A percentile compares a stretch with the other conserved stretches of the same genome.
Evolutionary conservation across 1,284 basidiomycete genomes (phyloP).

Genomic region (Boletus austroedulis): DNA sequence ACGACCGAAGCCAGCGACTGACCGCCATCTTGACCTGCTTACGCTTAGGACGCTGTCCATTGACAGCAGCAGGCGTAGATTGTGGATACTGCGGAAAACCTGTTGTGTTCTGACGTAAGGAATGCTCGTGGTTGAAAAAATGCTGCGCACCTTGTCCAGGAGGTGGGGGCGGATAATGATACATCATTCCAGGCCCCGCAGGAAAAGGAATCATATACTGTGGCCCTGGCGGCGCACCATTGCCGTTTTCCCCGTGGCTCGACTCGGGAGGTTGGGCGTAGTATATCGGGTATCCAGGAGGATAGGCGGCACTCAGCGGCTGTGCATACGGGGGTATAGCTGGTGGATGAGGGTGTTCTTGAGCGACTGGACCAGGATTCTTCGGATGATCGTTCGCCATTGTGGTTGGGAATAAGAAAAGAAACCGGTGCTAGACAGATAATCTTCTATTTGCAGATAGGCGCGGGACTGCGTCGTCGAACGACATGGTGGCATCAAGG

Average conservation of each 20-base stretch:
- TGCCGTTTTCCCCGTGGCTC: constrained; percentile 43
- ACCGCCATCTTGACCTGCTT: constrained; percentile 89
- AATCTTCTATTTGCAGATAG: constrained; percentile 33
- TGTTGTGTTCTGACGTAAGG: constrained; percentile 34
- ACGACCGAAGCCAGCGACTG: constrained; percentile 28
- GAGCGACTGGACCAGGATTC: constrained; percentile 32
- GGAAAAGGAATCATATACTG: constrained; percentile 53
- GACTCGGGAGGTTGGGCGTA: constrained; percentile 33
- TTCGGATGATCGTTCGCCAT: constrained; percentile 36
- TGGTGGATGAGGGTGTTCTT: constrained; percentile 32
- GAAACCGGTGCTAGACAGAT: constrained; percentile 26
- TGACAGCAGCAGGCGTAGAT: constrained; percentile 25
- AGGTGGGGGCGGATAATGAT: constrained; percentile 50
- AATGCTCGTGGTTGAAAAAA: constrained; percentile 4
- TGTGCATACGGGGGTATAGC: constrained; percentile 32
- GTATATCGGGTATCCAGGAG: constrained; percentile 36
- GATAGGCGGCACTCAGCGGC: constrained; percentile 31
- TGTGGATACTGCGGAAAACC: constrained; percentile 34
- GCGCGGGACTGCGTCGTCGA: constrained; percentile 19
- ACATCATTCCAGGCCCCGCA: constrained; percentile 60
- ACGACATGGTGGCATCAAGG: constrained; percentile 20
- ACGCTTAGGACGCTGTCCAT: constrained; percentile 55
- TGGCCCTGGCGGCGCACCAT: constrained; percentile 44
- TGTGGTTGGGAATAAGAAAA: constrained; percentile 23
- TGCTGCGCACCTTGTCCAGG: constrained; percentile 43